Evolutionary conservation across 345 rosid species (phyloP), one percentile per base, ranked within the genome.

Genomic region (Bruguiera parviflora): DNA sequence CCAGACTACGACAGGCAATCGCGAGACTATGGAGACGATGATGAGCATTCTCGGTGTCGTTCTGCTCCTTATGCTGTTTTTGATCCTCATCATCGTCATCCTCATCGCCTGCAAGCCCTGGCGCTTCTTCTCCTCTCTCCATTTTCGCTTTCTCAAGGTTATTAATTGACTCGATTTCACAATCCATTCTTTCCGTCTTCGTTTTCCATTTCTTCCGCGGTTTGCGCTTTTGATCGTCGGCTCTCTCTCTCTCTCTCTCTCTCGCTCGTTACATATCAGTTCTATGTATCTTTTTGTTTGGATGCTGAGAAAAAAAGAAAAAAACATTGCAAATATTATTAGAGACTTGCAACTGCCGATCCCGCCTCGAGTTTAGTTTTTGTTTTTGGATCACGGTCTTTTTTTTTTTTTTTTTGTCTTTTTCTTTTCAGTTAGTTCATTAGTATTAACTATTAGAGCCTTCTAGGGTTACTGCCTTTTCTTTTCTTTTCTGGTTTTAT

Each of bases 91-190:
- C 76, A 71, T 91, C 83, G 46, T 87, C 81, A 35, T 90, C 85
- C 69, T 92, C 74, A 32, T 87, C 73, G 91, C 85, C 84, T 92
- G 91, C 77, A 85, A 84, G 69, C 99, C 97, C 76, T 95, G 99
- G 97, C 99, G 96, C 24, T 85, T 72, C 81, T 68, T 87, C 74
- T 79, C 83, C 75, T 72, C 84, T 49, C 75, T 85, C 60, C 80
- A 79, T 56, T 67, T 82, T 68, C 84, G 82, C 76, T 13, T 76
- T 78, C 37, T 76, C 83, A 82, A 88, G 97, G 97, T 91, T n/a
- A 21, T 16, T 27, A 7, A n/a, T 22, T 21, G 9, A 49, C 31
- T 28, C 21, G 6, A 51, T 25, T 6, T 20, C 32, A 25, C 20
- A 5, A 19, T 31, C 29, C 11, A 27, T 11, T 25, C 28, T 39